These are phyloP conservation scores for Hippophae rhamnoides DNA, from an alignment of 306 rosid species.

Conservation along the genomic window DNA sequence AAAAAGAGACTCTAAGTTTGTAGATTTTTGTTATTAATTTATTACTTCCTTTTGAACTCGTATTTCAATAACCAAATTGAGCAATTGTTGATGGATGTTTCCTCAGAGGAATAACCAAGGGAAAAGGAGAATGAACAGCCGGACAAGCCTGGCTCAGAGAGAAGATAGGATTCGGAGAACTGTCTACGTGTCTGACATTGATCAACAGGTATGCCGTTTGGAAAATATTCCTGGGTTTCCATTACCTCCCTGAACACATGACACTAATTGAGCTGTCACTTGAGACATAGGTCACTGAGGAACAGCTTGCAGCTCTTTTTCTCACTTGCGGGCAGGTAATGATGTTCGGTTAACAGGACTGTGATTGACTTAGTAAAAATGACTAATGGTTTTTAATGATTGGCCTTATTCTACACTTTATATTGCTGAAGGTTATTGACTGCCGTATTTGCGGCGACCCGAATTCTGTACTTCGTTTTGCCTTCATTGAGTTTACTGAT, in stretches of 20 bases:
- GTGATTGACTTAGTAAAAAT: background rate
- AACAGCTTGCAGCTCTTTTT: slow-evolving; percentile 35
- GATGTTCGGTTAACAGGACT: background rate
- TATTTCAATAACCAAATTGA: background rate
- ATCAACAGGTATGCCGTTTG: slow-evolving; percentile 27
- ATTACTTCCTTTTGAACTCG: background rate
- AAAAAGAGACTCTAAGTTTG: background rate
- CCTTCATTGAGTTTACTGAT: slow-evolving; percentile 35
- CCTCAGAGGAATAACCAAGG: slow-evolving; percentile 32
- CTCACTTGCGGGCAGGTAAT: slow-evolving; percentile 35
- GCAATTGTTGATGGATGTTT: slow-evolving; percentile 1
- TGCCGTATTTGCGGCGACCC: slow-evolving; percentile 43
- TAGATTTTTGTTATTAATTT: background rate
- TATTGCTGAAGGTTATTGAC: slow-evolving; percentile 27
- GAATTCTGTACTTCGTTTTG: slow-evolving; percentile 38
- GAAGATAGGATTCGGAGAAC: slow-evolving; percentile 37
- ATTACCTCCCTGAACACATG: background rate
- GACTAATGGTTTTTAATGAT: background rate
- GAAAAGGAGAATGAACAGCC: slow-evolving; percentile 32
- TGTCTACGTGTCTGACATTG: slow-evolving; percentile 40
- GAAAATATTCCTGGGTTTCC: background rate
- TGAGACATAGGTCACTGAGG: slow-evolving; percentile 31
- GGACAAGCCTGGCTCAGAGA: slow-evolving; percentile 31
- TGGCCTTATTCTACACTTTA: background rate
- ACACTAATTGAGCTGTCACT: slow-evolving; percentile 2